Evolutionary conservation across 768 basidiomycete species (phyloP), one percentile per base, ranked within the genome.

Genomic region (Suillus sp.): DNA sequence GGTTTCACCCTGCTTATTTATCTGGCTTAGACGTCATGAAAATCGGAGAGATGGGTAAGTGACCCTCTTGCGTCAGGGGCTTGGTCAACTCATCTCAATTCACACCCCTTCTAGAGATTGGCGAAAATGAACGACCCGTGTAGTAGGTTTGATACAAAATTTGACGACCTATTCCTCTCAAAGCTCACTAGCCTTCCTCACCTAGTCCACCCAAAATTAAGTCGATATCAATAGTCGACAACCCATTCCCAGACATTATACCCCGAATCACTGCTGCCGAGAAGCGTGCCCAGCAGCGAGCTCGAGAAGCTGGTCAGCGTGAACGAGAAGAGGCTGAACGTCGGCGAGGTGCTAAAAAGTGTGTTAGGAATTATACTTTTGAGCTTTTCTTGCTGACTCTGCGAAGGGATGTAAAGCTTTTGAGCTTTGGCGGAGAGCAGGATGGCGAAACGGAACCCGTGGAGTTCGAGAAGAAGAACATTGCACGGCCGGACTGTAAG

Each of bases 261-360:
- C 96, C 96, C 5, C 89, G 97, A 30, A 99, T 99, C 64, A 99
- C 97, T 1, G 95, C 95, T 1, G 93, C 88, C 2, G 97, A 99
- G 78, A 90, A 91, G 65, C 84, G 89, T 45, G 89, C 82, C 0
- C 97, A 99, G 72, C 89, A 89, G 65, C 83, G 84, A 60, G 96
- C 96, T 2, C 84, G 87, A 45, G 88, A 93, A 70, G 82, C 86
- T 65, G 88, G 85, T 1, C 89, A 89, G 68, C 82, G 84, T 58
- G 91, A 94, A 72, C 79, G 91, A n/a, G 93, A 93, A 69, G 91
- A 93, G 67, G 84, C 82, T 40, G 82, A 84, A 64, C 82, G 87
- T 42, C 81, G 86, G 63, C 88, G 86, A 67, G 88, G 90, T 30
- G 93, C 91, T 0, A 98, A 95, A 70, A 99, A 97, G 96, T 95